phyloP scores from a whole-genome alignment of 2,329 filamentous ascomycete species.

The Aspergillus melleus region DNA sequence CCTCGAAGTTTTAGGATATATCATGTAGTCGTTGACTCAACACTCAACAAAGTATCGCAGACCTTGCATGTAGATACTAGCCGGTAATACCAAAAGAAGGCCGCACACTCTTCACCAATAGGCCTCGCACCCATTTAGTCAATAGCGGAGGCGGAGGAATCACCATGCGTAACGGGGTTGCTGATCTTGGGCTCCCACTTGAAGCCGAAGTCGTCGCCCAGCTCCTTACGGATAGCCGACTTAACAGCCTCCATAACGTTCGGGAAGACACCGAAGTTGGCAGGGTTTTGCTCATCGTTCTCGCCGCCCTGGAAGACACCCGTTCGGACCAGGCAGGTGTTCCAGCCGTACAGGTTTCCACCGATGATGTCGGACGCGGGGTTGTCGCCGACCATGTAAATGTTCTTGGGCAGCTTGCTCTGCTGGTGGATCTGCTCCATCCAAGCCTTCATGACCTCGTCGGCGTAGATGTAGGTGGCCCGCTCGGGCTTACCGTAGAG shows the following conservation, averaged over 20 bases:
- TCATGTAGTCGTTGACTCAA: too few relatives aligned
- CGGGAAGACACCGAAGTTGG: slow-evolving; percentile 72
- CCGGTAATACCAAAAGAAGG: background rate
- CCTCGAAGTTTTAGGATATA: too few relatives aligned
- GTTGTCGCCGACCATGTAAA: slow-evolving; percentile 79
- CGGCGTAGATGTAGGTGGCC: slow-evolving; percentile 75
- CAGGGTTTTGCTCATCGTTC: slow-evolving; percentile 75
- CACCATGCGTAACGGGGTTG: slow-evolving; percentile 63
- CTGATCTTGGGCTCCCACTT: slow-evolving; percentile 66
- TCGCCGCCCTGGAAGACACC: slow-evolving; percentile 76
- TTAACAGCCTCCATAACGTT: slow-evolving; percentile 72
- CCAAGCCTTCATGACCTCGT: slow-evolving; percentile 70
- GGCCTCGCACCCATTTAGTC: slow-evolving; percentile 42
- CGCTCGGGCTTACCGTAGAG: slow-evolving; percentile 74
- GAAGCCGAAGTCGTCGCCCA: slow-evolving; percentile 73
- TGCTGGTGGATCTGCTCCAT: slow-evolving; percentile 76
- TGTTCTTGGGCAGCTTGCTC: slow-evolving; percentile 65
- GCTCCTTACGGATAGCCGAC: slow-evolving; percentile 66
- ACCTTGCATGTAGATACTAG: too few relatives aligned
- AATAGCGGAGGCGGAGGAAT: slow-evolving; percentile 53
- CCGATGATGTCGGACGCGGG: slow-evolving; percentile 72
- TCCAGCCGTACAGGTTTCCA: slow-evolving; percentile 80
- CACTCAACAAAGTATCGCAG: too few relatives aligned
- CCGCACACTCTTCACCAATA: background rate
- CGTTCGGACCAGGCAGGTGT: slow-evolving; percentile 74